Evolutionary conservation across 805 yeast genomes (phyloP), one percentile per base, ranked within the genome.

Genomic region (Candida railenensis): DNA sequence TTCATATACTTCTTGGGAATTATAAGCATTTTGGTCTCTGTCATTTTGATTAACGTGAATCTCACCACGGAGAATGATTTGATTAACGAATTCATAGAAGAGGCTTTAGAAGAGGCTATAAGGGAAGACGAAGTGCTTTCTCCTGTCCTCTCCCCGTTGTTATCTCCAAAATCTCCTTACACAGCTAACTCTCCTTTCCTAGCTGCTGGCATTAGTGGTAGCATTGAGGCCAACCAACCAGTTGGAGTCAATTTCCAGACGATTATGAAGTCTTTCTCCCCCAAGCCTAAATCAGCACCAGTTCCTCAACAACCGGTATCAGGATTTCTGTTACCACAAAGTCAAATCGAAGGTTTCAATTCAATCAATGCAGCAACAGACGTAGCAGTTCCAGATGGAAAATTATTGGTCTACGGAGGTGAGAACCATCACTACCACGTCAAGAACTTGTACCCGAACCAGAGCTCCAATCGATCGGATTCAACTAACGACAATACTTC

Each of bases 101-200:
- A 65, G 5, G 74, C 80, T 1, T 56, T 78, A 7, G 77, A 69
- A 45, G 76, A 73, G 37, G 81, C 81, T 2, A 73, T 78, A 4
- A 57, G 56, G 21, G 59, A 67, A 22, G 80, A 78, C 53, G 80
- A 72, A 47, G 56, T 66, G 22, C 56, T 78, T 39, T 68, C 77
- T 3, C 80, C 81, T 1, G 51, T 76, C 1, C 59, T 78, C 34
- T 69, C 80, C 4, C 82, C 83, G 1, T 61, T 69, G 39, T 49
- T 72, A 43, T 56, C 51, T 8, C 47, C 65, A 2, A 34, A 34
- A 9, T 19, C 43, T 16, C 28, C 43, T 8, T 32, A 11, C 20
- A 22, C 14, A 2, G 22, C 22, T 16, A 12, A 32, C 12, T 40
- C 43, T 11, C 37, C 36, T 4, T 30, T 30, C 20, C 12, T 37